Base-by-base conservation (phyloP, 2,329 filamentous ascomycete genomes). In the Pezicula neosporulosa region DNA sequence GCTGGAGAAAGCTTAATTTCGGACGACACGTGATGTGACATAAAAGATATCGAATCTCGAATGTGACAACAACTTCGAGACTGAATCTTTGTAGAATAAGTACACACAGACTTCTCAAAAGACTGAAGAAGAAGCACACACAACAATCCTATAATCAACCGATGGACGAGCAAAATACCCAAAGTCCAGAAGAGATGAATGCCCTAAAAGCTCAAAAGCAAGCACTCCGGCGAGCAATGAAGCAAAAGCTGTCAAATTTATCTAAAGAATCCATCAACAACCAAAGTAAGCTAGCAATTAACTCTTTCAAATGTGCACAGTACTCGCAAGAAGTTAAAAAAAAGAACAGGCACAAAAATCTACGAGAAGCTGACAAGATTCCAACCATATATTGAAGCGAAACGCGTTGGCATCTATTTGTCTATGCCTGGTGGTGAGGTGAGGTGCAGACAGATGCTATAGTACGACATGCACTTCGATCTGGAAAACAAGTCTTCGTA, bases 351-450 rank as follows among this genome's bases (percentile, higher is more conserved):
- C 61, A 71, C 75, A 47, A 74, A 73, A 59, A 83, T 89, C 19
- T 86, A 85, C 58, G 77, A 82, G 49, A 74, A 78, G 6, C 72
- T 97, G 36, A 74, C 86, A 42, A 74, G 77, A 10, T 81, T 92
- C 61, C 77, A 81, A 47, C 87, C 90, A 49, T 99, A 96, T 67
- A 74, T 82, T 56, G 76, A 85, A 49, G 92, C 94, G 39, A 79
- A 76, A 54, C 80, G 83, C 48, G 82, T 99, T 63, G 91, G 89
- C 60, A 78, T 99, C 51, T 99, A 96, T 67, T 77, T 99, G 15
- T 94, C 93, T 10, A 99, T 99, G 94, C 91, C 92, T 1, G 74
- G 77, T 9, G 87, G 86, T 21, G 94, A 99, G 72, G 81, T 96
- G 24, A 99, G 72, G 81, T 96, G 24, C 89, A 91, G 60, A 99